Conservation (phyloP, 306 rosid species). For the Malus fusca region DNA sequence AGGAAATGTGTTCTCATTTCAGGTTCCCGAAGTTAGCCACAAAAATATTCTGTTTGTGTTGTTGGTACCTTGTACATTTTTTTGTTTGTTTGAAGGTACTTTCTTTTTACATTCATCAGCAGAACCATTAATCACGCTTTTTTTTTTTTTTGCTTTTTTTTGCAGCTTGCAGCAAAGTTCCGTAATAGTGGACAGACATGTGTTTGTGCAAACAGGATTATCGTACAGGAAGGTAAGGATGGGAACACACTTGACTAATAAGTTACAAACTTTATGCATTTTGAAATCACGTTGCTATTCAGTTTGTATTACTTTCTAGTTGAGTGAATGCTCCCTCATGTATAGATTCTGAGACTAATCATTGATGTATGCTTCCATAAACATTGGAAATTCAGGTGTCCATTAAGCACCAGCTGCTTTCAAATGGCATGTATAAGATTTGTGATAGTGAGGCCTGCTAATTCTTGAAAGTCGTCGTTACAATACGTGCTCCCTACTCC, state of each 20-base stretch:
- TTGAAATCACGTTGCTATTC: constrained; percentile 5
- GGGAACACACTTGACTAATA: constrained; percentile 1
- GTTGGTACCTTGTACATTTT: not conserved
- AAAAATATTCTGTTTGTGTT: not conserved
- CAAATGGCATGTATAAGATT: not conserved
- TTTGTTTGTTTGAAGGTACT: constrained; percentile 10
- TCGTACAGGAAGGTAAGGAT: constrained; percentile 88
- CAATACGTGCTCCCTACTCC: not conserved
- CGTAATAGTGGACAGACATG: constrained; percentile 98
- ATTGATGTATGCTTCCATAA: not conserved
- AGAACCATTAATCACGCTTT: not conserved
- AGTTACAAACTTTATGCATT: constrained; percentile 9
- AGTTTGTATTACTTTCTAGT: constrained; percentile 2
- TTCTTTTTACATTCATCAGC: constrained; percentile 7
- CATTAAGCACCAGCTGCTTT: not conserved
- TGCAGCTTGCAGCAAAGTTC: constrained; percentile 88
- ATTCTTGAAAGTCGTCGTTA: not conserved
- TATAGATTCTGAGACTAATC: not conserved
- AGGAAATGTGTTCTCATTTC: not conserved
- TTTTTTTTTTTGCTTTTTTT: not conserved
- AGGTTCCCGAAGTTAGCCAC: not conserved
- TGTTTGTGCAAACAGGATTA: constrained; percentile 88
- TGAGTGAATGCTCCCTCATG: not conserved
- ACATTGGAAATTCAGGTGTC: not conserved
- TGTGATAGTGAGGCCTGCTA: constrained; percentile 2